phyloP scores from a whole-genome alignment of 73 alveolate species.

The Diophrys sp. region DNA sequence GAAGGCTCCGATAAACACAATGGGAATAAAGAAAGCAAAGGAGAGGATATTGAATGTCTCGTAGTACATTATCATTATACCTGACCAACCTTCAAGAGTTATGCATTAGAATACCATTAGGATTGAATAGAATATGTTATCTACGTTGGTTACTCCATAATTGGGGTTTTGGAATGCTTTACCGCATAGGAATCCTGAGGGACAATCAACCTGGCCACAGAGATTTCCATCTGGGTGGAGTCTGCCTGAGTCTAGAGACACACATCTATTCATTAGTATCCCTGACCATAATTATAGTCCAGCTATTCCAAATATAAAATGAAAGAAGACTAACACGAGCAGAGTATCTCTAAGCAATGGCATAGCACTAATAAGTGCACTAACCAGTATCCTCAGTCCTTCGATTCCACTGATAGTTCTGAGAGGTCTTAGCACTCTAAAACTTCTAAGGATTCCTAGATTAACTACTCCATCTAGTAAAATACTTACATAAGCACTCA shows the following conservation, averaged over 20 bases:
- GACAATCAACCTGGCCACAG: constrained; percentile 60
- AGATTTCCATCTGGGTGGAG: constrained; percentile 18
- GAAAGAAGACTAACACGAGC: constrained; percentile 83
- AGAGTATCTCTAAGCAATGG: constrained; percentile 88
- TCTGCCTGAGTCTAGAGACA: constrained; percentile 56
- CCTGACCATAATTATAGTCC: constrained; percentile 94
- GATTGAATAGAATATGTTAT: constrained; percentile 66
- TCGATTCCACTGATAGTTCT: constrained; percentile 93
- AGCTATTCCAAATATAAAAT: constrained; percentile 90
- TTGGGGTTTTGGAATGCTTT: constrained; percentile 85
- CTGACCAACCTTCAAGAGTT: constrained; percentile 84
- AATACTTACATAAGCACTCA: constrained; percentile 70
- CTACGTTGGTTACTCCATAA: constrained; percentile 80
- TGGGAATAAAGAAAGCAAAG: constrained; percentile 40
- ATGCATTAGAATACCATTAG: constrained; percentile 60
- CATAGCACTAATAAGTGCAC: constrained; percentile 86
- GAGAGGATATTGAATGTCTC: constrained; percentile 43
- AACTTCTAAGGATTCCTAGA: constrained; percentile 85
- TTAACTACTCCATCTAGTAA: constrained; percentile 55
- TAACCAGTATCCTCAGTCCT: constrained; percentile 89
- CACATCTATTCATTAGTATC: constrained; percentile 77
- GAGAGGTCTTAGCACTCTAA: constrained; percentile 95
- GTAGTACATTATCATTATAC: constrained; percentile 40
- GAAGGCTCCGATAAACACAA: constrained; percentile 60
- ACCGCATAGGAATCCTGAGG: constrained; percentile 84